Evolutionary conservation across 768 basidiomycete genomes (phyloP), one percentile per base, ranked within the genome.

Genomic region (Suillus spraguei): DNA sequence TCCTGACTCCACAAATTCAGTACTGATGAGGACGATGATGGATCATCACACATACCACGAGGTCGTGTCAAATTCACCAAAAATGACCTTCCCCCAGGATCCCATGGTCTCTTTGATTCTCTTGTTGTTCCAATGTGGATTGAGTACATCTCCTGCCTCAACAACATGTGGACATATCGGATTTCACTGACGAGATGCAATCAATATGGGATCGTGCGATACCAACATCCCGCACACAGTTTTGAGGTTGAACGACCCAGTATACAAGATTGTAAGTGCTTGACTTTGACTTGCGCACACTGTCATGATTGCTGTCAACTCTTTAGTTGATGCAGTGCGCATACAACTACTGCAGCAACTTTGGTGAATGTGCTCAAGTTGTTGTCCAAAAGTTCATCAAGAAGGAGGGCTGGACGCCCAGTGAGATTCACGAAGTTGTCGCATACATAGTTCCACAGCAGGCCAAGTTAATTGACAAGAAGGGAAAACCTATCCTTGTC

Each of bases 101-200:
- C 42, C 8, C 42, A 44, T 20, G 20, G 4, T 44, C 20, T n/a
- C 9, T 44, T 44, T 44, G 42, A 44, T 44, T 20, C 42, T n/a
- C 42, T 44, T 8, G 8, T 44, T 44, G 42, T 44, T 7, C 42
- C 20, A 11, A 44, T 44, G 20, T 44, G 42, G 42, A 44, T 44
- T 44, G 42, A 44, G 20, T 44, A n/a, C n/a, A 44, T 44, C n/a
- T 44, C 42, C 42, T n/a, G 7, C 20, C 42, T 44, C 20, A 8
- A 44, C 42, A 44, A 44, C 42, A 44, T 44, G 42, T 44, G 42
- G 42, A n/a, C n/a, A n/a, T n/a, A n/a, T n/a, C n/a, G n/a, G n/a
- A n/a, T n/a, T n/a, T n/a, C n/a, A n/a, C 42, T 44, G 42, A 44
- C 3, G 20, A 44, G 17, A 44, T 44, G 42, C 42, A 44, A 44